Percentiles rank a stretch among this genome's conserved stretches.
Evolutionary conservation across 768 basidiomycete species (phyloP).

Genomic region (Auricularia sp.): DNA sequence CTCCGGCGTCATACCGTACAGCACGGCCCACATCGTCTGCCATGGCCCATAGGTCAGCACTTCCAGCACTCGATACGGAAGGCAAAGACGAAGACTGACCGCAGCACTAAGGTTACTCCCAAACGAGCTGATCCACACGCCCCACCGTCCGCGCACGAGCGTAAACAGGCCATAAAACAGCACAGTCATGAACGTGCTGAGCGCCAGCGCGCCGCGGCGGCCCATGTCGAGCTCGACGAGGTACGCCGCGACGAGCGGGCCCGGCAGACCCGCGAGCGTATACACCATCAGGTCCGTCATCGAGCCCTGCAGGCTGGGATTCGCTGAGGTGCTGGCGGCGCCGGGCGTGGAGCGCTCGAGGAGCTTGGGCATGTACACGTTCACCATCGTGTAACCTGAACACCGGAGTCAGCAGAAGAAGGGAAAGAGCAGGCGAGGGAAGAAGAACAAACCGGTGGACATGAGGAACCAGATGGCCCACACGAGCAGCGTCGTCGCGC

Average conservation of each 20-base stretch:
- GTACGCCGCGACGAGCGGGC: slow-evolving; percentile 80
- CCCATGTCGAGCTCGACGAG: slow-evolving; percentile 53
- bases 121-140: slow-evolving; percentile 58
- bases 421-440: neutral
- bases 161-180: slow-evolving; percentile 65
- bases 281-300: slow-evolving; percentile 84
- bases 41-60: slow-evolving; percentile 10
- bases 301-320: slow-evolving; percentile 43
- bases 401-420: neutral
- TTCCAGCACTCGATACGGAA: no score
- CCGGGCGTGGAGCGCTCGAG: slow-evolving; percentile 41
- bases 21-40: slow-evolving; percentile 78
- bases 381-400: slow-evolving; percentile 83
- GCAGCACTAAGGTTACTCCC: slow-evolving; percentile 72
- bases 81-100: slow-evolving; percentile 24
- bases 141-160: slow-evolving; percentile 42
- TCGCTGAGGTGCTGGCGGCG: slow-evolving; percentile 11
- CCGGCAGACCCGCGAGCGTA: slow-evolving; percentile 75
- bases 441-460: slow-evolving; percentile 50
- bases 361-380: slow-evolving; percentile 80
- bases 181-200: slow-evolving; percentile 66
- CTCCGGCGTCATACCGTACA: slow-evolving; percentile 80
- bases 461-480: slow-evolving; percentile 72
- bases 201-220: slow-evolving; percentile 53
- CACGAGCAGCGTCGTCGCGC: slow-evolving; percentile 62